Evolutionary conservation across 345 rosid genomes (phyloP).

Genomic region (Murraya paniculata): DNA sequence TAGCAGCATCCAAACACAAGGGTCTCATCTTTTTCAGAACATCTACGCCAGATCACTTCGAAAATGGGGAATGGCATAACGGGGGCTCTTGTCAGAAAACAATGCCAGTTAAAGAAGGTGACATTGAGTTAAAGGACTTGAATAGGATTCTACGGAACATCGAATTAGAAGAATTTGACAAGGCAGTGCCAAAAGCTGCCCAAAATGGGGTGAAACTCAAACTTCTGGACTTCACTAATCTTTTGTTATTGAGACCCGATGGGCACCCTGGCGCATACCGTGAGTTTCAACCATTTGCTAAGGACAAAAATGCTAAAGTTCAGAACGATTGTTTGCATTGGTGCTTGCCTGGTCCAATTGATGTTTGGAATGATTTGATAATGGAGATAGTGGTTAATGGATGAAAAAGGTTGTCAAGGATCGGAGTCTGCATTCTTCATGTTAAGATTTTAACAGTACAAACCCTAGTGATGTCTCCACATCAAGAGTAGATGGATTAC

Average conservation of each 20-base stretch:
- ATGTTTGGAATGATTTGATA: constrained; percentile 79
- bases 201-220: constrained; percentile 46
- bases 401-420: constrained; percentile 10
- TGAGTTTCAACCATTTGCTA: constrained; percentile 58
- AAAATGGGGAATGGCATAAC: constrained; percentile 86
- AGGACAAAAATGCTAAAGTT: constrained; percentile 59
- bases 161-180: constrained; percentile 60
- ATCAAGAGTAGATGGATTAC: neutral
- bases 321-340: constrained; percentile 95
- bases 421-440: neutral
- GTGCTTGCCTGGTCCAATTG: constrained; percentile 98
- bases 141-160: constrained; percentile 54
- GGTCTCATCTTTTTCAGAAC: constrained; percentile 69
- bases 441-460: neutral
- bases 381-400: constrained; percentile 65
- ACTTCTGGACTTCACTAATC: constrained; percentile 73
- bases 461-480: neutral
- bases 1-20: constrained; percentile 47
- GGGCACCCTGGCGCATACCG: constrained; percentile 96
- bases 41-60: constrained; percentile 91
- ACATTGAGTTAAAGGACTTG: constrained; percentile 53
- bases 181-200: constrained; percentile 44
- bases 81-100: constrained; percentile 71
- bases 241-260: constrained; percentile 67
- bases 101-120: constrained; percentile 66